Evolutionary conservation across 306 rosid genomes (phyloP), one percentile per base, ranked within the genome.

Genomic region (Chamaecrista fasciculata): DNA sequence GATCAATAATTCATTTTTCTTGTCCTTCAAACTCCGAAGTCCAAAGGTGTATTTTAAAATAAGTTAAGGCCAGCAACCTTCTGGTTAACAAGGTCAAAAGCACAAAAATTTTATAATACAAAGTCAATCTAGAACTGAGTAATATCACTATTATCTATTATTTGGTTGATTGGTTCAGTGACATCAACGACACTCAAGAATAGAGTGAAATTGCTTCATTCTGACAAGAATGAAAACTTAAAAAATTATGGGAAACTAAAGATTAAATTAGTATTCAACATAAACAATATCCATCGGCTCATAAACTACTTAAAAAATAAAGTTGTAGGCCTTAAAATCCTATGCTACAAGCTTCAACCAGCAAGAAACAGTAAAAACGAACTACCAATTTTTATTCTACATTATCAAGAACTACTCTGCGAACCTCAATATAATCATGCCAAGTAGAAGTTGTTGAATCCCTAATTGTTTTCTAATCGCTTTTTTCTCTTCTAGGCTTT

Each of bases 391-490:
- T 29, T 42, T n/a, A 57, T 7, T 8, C 62, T 15, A 15, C 20
- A 29, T 16, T 29, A 53, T 24, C 10, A 29, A 56, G 63, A 16
- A 57, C 43, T 16, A 58, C 9, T 58, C 43, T 31, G 24, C 16
- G 64, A 58, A 63, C 44, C 23, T 31, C 34, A 53, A 26, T 50
- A 75, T 65, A 61, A 42, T 50, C 37, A 23, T 50, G n/a, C n/a
- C n/a, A n/a, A n/a, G n/a, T n/a, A n/a, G n/a, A n/a, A n/a, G n/a
- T n/a, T n/a, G n/a, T n/a, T n/a, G n/a, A n/a, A n/a, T n/a, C n/a
- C n/a, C n/a, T n/a, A n/a, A n/a, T n/a, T n/a, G n/a, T n/a, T n/a
- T n/a, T n/a, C n/a, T n/a, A n/a, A n/a, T n/a, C n/a, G n/a, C n/a
- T n/a, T n/a, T n/a, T n/a, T n/a, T n/a, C n/a, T n/a, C n/a, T n/a